Evolutionary conservation across 306 rosid species (phyloP), one percentile per base, ranked within the genome.

Genomic region (Dicorynia guianensis): DNA sequence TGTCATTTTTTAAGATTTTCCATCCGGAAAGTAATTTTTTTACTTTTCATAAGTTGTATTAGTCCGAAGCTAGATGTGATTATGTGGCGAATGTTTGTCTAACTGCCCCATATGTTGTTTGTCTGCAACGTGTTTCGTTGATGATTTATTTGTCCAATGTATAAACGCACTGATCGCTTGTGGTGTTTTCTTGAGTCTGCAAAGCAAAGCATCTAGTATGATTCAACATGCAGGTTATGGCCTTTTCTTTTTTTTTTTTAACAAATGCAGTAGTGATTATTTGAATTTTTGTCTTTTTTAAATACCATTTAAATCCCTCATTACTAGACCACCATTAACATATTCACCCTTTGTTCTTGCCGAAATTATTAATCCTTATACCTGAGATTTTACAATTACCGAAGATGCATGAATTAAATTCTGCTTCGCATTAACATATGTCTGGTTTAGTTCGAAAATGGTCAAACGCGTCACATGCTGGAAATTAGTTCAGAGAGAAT

Each of bases 1-100:
- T 52, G 76, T 64, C 86, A 87, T 91, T 89, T 86, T 93, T 87
- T 63, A 44, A 66, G 75, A 67, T 83, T 67, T 78, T 79, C 81
- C 19, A 84, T 81, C 87, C 81, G 86, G 80, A 82, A 58, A 79
- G 86, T 87, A 87, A 85, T 73, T 78, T 82, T 72, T 58, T 76
- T 72, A 47, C 72, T 81, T 63, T 72, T 61, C 88, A 89, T 47
- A 55, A 44, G 72, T 72, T 63, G 74, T 25, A 63, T 69, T 71
- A 67, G 53, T 75, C 83, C 25, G 69, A 69, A 65, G 49, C 71
- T 63, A 85, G 64, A 60, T 69, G 72, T 74, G 67, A 77, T 80
- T 15, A 11, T 67, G 70, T 72, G 72, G 79, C 48, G 79, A 82
- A 76, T 62, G 68, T 65, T 53, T 83, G 75, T 42, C 76, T 71